A percentile compares a stretch with the other conserved stretches of the same genome.
Conservation (phyloP, 345 rosid genomes). For the Nephelium lappaceum region DNA sequence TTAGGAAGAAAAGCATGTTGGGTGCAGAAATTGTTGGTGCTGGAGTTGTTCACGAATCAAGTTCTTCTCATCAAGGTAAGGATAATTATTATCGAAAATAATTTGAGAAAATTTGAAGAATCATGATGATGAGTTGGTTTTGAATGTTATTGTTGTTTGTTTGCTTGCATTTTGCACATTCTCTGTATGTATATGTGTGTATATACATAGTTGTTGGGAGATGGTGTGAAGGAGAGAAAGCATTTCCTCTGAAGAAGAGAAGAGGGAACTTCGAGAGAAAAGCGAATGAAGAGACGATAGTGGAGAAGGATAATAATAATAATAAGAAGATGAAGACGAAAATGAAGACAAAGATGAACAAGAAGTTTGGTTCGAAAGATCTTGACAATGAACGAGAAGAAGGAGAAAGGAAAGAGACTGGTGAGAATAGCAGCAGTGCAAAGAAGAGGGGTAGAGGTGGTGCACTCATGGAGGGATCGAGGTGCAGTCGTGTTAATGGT, state of each 20-base stretch:
- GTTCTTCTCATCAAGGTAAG: conserved; percentile 54
- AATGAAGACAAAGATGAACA: conserved; percentile 50
- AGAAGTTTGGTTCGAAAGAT: conserved; percentile 25
- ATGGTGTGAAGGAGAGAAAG: conserved; percentile 49
- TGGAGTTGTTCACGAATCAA: conserved; percentile 30
- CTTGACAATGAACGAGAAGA: conserved; percentile 14
- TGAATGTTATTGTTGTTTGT: conserved; percentile 22
- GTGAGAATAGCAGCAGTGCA: conserved; percentile 5
- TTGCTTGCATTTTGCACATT: conserved; percentile 11
- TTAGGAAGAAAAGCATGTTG: conserved; percentile 35
- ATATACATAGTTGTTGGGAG: conserved; percentile 37
- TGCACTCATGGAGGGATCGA: conserved; percentile 72
- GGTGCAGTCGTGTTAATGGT: conserved; percentile 96
- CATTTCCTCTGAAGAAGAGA: conserved; percentile 66
- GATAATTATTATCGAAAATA: not conserved
- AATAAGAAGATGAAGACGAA: conserved; percentile 19
- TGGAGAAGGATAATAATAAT: conserved; percentile 27
- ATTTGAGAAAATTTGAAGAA: not conserved
- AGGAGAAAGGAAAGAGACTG: conserved; percentile 24
- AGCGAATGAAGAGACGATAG: conserved; percentile 15
- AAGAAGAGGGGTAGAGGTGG: conserved; percentile 61
- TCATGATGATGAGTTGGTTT: conserved; percentile 4
- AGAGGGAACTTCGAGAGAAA: conserved; percentile 38
- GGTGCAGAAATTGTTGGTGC: conserved; percentile 36
- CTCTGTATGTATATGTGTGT: not conserved